Conservation (phyloP, 169 alveolate genomes). For the Plasmodium relictum region DNA sequence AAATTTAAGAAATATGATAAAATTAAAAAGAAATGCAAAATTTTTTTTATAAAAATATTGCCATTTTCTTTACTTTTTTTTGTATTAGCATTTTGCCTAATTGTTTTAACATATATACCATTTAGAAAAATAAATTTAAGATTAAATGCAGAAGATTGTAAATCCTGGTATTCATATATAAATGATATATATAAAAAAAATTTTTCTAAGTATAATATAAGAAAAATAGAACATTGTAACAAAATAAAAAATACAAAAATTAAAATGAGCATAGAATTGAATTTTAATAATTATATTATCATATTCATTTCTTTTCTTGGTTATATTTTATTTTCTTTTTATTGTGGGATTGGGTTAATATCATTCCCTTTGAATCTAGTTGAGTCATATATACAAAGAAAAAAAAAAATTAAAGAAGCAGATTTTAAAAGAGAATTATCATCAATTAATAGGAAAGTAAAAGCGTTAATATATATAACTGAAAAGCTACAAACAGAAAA, state of each 20-base stretch:
- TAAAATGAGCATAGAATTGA: constrained; percentile 3
- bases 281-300: constrained; percentile 24
- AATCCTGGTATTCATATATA: constrained; percentile 38
- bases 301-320: constrained; percentile 31
- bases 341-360: constrained; percentile 46
- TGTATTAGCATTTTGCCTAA: constrained; percentile 1
- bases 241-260: constrained; percentile 11
- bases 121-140: constrained; percentile 19
- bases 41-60: constrained; percentile 10
- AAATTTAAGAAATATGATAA: background rate
- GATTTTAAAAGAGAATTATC: constrained; percentile 14
- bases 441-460: constrained; percentile 37
- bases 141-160: constrained; percentile 56
- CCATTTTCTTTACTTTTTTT: constrained; percentile 6
- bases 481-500: constrained; percentile 21
- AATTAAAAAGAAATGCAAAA: background rate
- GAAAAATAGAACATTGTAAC: constrained; percentile 33
- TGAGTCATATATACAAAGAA: constrained; percentile 1
- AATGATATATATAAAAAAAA: constrained; percentile 13
- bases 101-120: constrained; percentile 22
- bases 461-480: constrained; percentile 25
- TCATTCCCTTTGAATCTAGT: constrained; percentile 38
- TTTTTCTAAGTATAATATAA: constrained; percentile 10
- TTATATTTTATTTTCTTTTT: constrained; percentile 18
- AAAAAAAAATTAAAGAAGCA: constrained; percentile 27